Evolutionary conservation across 2,329 filamentous ascomycete genomes (phyloP).

Genomic region (Furcasterigmium furcatum): DNA sequence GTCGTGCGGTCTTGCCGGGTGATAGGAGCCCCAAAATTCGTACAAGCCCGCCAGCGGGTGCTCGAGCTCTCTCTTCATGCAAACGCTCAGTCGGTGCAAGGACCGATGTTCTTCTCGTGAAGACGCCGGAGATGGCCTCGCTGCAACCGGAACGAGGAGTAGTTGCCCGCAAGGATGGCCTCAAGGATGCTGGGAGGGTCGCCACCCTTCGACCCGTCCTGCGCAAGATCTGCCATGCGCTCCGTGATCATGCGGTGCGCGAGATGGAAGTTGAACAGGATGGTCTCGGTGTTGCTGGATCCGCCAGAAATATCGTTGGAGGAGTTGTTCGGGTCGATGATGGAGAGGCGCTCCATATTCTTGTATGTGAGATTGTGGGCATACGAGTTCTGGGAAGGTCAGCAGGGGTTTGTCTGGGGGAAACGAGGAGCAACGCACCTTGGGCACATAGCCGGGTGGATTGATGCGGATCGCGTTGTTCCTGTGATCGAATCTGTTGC

Average conservation of each 20-base stretch:
- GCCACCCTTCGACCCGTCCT: slow-evolving; percentile 20
- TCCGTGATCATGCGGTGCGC: slow-evolving; percentile 56
- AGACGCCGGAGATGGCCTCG: slow-evolving; percentile 58
- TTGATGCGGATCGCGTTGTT: slow-evolving; percentile 72
- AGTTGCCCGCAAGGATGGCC: slow-evolving; percentile 74
- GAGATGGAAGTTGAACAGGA: slow-evolving; percentile 67
- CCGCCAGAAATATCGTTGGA: slow-evolving; percentile 89
- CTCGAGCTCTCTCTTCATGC: too few relatives aligned
- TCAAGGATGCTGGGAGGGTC: slow-evolving; percentile 59
- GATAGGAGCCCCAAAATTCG: too few relatives aligned
- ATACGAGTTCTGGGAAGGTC: background rate
- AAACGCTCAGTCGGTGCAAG: slow-evolving; percentile 21
- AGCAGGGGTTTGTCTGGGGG: background rate
- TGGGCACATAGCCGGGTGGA: slow-evolving; percentile 71
- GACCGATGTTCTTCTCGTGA: slow-evolving; percentile 36
- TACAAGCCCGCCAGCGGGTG: too few relatives aligned
- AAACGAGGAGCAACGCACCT: slow-evolving; percentile 49
- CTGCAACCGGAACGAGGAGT: slow-evolving; percentile 69
- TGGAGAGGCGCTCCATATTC: slow-evolving; percentile 69
- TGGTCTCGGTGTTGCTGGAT: slow-evolving; percentile 65
- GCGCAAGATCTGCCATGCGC: slow-evolving; percentile 51
- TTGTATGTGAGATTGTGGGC: slow-evolving; percentile 44
- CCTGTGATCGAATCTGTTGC: slow-evolving; percentile 71
- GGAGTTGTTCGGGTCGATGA: slow-evolving; percentile 85
- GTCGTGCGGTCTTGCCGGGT: too few relatives aligned